Conservation (phyloP, 768 basidiomycete genomes). For the Podaxis carcinomalis region DNA sequence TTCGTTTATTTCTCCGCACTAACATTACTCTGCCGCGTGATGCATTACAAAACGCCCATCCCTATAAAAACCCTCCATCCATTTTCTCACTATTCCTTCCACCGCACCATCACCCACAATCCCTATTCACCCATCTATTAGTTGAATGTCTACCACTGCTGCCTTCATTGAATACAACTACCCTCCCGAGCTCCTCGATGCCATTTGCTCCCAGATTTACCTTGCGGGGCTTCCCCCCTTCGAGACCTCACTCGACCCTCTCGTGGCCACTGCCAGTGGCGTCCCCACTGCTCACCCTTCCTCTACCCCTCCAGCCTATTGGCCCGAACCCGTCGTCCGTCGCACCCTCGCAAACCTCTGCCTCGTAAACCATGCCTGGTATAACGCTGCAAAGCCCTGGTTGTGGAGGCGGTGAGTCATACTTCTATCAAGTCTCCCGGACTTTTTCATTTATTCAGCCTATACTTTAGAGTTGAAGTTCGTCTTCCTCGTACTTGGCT, state of each 20-base stretch:
- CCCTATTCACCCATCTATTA: slow-evolving; percentile 12
- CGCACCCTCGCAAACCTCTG: slow-evolving; percentile 67
- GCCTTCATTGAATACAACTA: slow-evolving; percentile 31
- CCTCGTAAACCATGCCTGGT: slow-evolving; percentile 75
- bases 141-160: slow-evolving; percentile 25
- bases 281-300: slow-evolving; percentile 66
- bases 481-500: slow-evolving; percentile 84
- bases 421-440: slow-evolving; percentile 1
- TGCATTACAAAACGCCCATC: slow-evolving; percentile 1
- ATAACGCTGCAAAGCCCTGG: slow-evolving; percentile 83
- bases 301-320: slow-evolving; percentile 65
- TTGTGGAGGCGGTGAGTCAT: slow-evolving; percentile 63
- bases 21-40: slow-evolving; percentile 7
- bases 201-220: slow-evolving; percentile 72
- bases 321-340: slow-evolving; percentile 64
- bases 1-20: slow-evolving; percentile 16
- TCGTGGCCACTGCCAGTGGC: slow-evolving; percentile 40
- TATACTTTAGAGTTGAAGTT: slow-evolving; percentile 54
- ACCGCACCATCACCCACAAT: slow-evolving; percentile 10
- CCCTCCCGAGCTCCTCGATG: slow-evolving; percentile 68
- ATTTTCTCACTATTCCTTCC: slow-evolving; percentile 5
- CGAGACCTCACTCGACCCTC: slow-evolving; percentile 66
- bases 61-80: slow-evolving; percentile 10
- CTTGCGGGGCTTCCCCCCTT: slow-evolving; percentile 53
- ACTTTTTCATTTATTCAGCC: background rate